Percentiles rank a stretch among this genome's conserved stretches.
These are phyloP conservation scores for Globisporangium recalcitrans DNA, from an alignment of 352 stramenopile species.

Conservation along the genomic window DNA sequence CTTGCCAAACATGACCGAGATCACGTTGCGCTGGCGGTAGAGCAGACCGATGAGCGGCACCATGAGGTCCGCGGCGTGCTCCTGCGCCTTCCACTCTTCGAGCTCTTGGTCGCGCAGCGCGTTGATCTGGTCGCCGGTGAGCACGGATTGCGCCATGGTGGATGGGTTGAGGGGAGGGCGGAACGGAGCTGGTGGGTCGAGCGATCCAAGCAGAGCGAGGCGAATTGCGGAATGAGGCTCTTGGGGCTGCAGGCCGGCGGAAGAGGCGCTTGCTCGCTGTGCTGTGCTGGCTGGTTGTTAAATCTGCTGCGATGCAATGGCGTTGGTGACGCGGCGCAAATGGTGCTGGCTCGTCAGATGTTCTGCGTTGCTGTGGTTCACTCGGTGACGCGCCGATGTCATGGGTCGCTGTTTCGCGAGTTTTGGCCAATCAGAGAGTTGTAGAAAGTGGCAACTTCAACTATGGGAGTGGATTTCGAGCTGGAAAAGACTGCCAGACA, in stretches of 20 bases:
- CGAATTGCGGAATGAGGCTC: constrained; percentile 19
- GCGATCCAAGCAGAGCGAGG: constrained; percentile 16
- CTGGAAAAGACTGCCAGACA: background rate
- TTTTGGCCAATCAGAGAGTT: constrained; percentile 11
- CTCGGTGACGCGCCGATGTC: constrained; percentile 18
- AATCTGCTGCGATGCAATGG: background rate
- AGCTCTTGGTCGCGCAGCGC: constrained; percentile 55
- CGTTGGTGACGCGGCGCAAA: constrained; percentile 3
- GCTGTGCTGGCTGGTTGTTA: constrained; percentile 2
- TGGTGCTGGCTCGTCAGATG: background rate
- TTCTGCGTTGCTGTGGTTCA: background rate
- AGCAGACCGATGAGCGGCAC: constrained; percentile 77
- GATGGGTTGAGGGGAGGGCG: background rate
- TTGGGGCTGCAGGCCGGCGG: background rate
- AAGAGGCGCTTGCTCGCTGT: too few relatives aligned
- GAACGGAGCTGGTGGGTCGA: background rate
- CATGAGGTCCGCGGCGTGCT: constrained; percentile 81
- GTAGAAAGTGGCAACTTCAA: constrained; percentile 15
- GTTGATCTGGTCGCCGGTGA: constrained; percentile 44
- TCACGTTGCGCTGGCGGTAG: constrained; percentile 80
- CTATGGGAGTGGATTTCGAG: background rate
- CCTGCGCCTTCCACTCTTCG: constrained; percentile 72
- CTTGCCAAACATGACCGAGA: constrained; percentile 81
- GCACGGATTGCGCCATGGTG: constrained; percentile 30
- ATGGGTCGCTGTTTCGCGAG: background rate